Conservation (phyloP, 495 filamentous ascomycete species). For the Sphaerosporella brunnea region DNA sequence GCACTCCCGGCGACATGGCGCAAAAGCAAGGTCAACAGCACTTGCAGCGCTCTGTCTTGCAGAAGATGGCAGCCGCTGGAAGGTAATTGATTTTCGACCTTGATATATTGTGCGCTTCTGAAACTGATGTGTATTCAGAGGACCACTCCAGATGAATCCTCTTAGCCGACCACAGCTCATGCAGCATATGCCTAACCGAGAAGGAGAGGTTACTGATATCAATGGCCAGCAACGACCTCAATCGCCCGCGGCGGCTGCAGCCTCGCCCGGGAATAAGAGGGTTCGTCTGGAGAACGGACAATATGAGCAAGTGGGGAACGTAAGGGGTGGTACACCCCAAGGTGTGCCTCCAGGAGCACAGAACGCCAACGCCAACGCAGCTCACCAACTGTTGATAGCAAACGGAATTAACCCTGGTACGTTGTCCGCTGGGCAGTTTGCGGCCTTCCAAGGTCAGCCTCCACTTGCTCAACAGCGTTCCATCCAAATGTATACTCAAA, state of each 20-base stretch:
- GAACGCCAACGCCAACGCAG: slow-evolving; percentile 29
- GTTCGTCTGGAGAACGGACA: slow-evolving; percentile 62
- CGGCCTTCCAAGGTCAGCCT: slow-evolving; percentile 47
- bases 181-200: slow-evolving; percentile 67
- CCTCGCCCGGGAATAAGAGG: slow-evolving; percentile 70
- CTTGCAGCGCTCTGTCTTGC: slow-evolving; percentile 4
- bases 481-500: slow-evolving; percentile 70
- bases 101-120: no score
- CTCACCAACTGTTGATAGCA: slow-evolving; percentile 48
- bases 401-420: slow-evolving; percentile 58
- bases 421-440: slow-evolving; percentile 61
- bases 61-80: neutral
- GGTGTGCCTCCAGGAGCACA: slow-evolving; percentile 13
- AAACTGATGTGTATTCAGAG: no score
- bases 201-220: slow-evolving; percentile 64
- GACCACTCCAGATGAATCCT: slow-evolving; percentile 50
- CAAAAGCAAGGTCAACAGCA: slow-evolving; percentile 5
- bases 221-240: slow-evolving; percentile 57
- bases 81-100: slow-evolving; percentile 4
- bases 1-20: slow-evolving; percentile 4
- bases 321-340: slow-evolving; percentile 44
- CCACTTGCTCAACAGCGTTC: slow-evolving; percentile 53
- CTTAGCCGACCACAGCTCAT: slow-evolving; percentile 43
- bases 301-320: slow-evolving; percentile 65
- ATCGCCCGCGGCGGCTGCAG: slow-evolving; percentile 62